Conservation (phyloP, 306 rosid species). For the Rosa lucieae region DNA sequence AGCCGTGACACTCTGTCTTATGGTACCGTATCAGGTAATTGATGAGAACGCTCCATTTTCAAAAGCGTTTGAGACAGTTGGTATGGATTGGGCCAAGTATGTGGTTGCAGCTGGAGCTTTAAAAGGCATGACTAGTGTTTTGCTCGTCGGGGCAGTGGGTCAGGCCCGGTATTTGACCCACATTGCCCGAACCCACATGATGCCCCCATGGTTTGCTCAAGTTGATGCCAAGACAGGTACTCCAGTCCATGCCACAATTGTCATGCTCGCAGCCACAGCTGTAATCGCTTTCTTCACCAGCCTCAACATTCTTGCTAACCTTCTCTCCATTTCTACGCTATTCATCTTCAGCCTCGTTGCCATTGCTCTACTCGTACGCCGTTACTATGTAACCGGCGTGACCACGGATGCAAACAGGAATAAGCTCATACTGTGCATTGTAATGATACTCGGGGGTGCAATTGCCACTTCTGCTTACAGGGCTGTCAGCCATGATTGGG, state of each 20-base stretch:
- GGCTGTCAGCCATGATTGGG: conserved; percentile 36
- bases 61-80: conserved; percentile 60
- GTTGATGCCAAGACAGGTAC: conserved; percentile 66
- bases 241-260: conserved; percentile 65
- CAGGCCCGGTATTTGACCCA: conserved; percentile 87
- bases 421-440: conserved; percentile 44
- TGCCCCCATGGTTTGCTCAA: conserved; percentile 79
- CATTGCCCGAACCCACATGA: conserved; percentile 86
- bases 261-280: conserved; percentile 59
- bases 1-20: conserved; percentile 69
- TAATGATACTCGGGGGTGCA: conserved; percentile 49
- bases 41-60: conserved; percentile 60
- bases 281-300: conserved; percentile 66
- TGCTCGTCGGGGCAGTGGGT: conserved; percentile 65
- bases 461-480: conserved; percentile 40
- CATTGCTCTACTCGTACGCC: conserved; percentile 59
- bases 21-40: conserved; percentile 34
- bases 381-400: conserved; percentile 55
- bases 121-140: conserved; percentile 84
- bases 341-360: conserved; percentile 82
- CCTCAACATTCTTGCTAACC: conserved; percentile 49
- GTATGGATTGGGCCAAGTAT: conserved; percentile 85
- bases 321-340: conserved; percentile 74
- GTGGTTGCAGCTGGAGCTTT: conserved; percentile 70
- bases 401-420: conserved; percentile 33